Evolutionary conservation across 2,329 filamentous ascomycete genomes (phyloP).

Genomic region (Aspergillus novofumigatus): DNA sequence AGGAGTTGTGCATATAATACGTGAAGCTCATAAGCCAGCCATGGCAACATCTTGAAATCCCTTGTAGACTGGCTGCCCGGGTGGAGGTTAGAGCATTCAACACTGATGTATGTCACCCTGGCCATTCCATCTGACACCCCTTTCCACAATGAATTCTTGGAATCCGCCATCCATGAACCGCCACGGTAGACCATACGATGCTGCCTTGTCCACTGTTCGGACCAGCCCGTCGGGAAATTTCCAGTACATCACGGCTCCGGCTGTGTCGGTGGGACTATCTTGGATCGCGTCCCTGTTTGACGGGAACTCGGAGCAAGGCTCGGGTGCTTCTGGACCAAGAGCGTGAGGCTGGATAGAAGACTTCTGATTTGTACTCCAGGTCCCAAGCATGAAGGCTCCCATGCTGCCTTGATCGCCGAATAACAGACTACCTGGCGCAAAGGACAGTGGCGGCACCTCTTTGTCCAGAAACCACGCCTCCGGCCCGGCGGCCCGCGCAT

Average conservation of each 20-base stretch:
- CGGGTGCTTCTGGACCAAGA: background rate
- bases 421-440: background rate
- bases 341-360: background rate
- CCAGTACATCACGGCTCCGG: background rate
- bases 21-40: slow-evolving; percentile 8
- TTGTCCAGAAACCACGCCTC: background rate
- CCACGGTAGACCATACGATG: slow-evolving; percentile 8
- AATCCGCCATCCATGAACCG: slow-evolving; percentile 11
- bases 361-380: background rate
- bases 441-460: background rate
- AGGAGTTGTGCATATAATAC: slow-evolving; percentile 10
- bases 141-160: slow-evolving; percentile 11
- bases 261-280: background rate
- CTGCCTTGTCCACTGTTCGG: background rate
- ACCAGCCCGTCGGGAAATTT: slow-evolving; percentile 2
- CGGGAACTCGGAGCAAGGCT: background rate
- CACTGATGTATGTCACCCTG: slow-evolving; percentile 4
- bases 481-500: background rate
- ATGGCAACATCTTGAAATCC: slow-evolving; percentile 7
- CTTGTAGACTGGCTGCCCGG: background rate
- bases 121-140: slow-evolving; percentile 3
- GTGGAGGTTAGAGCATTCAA: slow-evolving; percentile 7
- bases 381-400: background rate
- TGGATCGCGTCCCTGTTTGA: background rate
- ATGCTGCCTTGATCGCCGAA: background rate